Evolutionary conservation across 1,139 yeast genomes (phyloP).

Genomic region (Kodamaea alishanica): DNA sequence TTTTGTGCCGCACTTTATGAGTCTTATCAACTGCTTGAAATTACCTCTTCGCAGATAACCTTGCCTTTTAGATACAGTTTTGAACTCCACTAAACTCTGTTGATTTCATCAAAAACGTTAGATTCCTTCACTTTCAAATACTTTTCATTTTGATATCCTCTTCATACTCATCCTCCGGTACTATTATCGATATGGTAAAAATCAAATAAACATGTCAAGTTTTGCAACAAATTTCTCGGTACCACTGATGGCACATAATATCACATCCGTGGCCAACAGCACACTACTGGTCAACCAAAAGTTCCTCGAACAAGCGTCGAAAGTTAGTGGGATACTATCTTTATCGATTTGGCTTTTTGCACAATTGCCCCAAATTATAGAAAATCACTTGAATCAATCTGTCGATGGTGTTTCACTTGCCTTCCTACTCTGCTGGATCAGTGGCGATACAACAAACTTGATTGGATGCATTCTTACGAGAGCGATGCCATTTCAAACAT

Average conservation of each 20-base stretch:
- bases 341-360: constrained; percentile 29
- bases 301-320: constrained; percentile 12
- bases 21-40: too few species aligned
- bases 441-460: constrained; percentile 24
- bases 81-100: background rate
- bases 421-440: constrained; percentile 23
- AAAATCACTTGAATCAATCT: constrained; percentile 23
- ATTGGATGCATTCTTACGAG: constrained; percentile 22
- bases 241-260: background rate
- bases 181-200: background rate
- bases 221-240: background rate
- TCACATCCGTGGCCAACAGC: background rate
- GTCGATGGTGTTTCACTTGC: constrained; percentile 22
- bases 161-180: background rate
- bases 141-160: too few species aligned
- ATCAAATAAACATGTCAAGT: constrained; percentile 11
- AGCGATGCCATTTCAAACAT: constrained; percentile 26
- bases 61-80: too few species aligned
- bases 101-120: background rate
- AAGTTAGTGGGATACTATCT: constrained; percentile 25
- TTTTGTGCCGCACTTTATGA: too few species aligned
- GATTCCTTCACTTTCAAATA: too few species aligned
- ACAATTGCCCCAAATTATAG: constrained; percentile 26
- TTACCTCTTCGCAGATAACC: too few species aligned
- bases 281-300: background rate